A percentile compares a stretch with the other conserved stretches of the same genome.
Conservation (phyloP, 2,329 filamentous ascomycete genomes). For the Colletotrichum navitas region DNA sequence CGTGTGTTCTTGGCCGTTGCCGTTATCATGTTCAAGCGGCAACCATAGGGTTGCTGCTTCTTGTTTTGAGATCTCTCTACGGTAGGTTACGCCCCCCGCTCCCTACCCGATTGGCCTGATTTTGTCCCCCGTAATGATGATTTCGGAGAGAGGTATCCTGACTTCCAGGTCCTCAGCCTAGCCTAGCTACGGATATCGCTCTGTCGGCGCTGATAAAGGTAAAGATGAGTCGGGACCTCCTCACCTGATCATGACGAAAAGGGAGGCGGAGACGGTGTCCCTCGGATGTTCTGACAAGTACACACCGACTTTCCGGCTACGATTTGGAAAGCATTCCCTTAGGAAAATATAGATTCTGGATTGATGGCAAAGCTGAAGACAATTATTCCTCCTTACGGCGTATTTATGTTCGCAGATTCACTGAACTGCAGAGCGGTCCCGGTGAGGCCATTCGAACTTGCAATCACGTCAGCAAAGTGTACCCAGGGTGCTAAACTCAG, state of each 20-base stretch:
- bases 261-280: neutral
- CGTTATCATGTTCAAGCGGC: neutral
- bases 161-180: neutral
- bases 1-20: neutral
- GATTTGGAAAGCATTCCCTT: neutral
- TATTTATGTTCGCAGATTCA: neutral
- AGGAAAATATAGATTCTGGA: too few relatives aligned
- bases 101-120: neutral
- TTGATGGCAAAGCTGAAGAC: neutral
- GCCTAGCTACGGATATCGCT: neutral
- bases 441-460: neutral
- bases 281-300: neutral
- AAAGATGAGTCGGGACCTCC: neutral
- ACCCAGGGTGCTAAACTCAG: neutral
- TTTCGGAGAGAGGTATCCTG: neutral
- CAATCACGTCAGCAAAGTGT: slow-evolving; percentile 4
- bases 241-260: neutral
- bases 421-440: neutral
- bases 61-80: neutral
- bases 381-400: neutral
- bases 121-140: neutral
- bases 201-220: neutral
- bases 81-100: neutral
- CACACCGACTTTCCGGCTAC: neutral
- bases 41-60: neutral